Evolutionary conservation across 208 protist species (phyloP), one percentile per base, ranked within the genome.

Genomic region (Acanthamoeba healyi): DNA sequence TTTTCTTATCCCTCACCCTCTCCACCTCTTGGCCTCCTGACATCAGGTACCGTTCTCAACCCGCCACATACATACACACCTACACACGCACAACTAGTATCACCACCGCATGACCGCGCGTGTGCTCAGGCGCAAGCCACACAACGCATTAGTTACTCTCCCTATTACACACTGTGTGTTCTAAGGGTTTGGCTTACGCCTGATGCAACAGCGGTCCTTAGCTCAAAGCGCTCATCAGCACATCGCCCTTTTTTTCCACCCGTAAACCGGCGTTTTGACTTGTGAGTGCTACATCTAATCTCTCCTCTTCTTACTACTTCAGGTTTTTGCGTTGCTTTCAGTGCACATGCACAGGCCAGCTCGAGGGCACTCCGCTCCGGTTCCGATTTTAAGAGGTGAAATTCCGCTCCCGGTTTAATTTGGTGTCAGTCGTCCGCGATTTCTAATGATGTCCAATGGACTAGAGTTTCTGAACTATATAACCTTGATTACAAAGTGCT

Each of bases 381-480:
- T 3, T 56, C 44, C 44, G 44, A 49, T 67, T 17, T 67, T 67
- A 10, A 9, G 6, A 36, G 19, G 61, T 36, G 19, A 36, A 17
- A 32, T 67, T 61, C 61, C 19, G 19, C 61, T 32, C 61, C 61
- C 32, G 63, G 26, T 19, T 32, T 9, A 36, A 12, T 32, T 72
- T 38, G 34, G 2, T n/a, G 2, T 19, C 19, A 36, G 7, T 7
- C 34, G 32, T 79, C 1, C n/a, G n/a, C n/a, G n/a, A n/a, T n/a
- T 46, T 46, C 67, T 46, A 79, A 79, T 79, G 67, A 79, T 79
- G 67, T 79, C 46, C 67, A 79, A 79, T 72, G 67, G 67, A 79
- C 67, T 79, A 79, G 67, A 79, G 67, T 79, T 79, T 79, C 67
- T 79, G 67, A 79, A 65, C 51, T n/a, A 56, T 72, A 40, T 79